Evolutionary conservation across 2,329 filamentous ascomycete genomes (phyloP).

Genomic region (Nothophoma quercina): DNA sequence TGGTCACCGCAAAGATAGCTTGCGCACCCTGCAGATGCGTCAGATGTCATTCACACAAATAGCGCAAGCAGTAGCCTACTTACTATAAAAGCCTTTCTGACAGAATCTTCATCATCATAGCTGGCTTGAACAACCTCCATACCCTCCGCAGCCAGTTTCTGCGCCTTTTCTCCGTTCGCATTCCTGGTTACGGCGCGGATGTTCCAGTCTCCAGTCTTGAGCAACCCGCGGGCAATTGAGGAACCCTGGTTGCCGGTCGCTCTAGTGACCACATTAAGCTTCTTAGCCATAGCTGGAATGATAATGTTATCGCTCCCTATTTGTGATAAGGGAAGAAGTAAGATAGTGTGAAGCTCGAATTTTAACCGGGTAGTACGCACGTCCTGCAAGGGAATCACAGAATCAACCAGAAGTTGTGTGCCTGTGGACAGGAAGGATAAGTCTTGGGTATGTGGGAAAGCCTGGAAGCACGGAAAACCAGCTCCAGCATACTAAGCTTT

Average conservation of each 20-base stretch:
- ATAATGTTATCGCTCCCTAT: not conserved
- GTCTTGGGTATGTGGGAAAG: no score
- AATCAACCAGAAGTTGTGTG: no score
- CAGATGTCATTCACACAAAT: not conserved
- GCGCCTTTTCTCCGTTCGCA: slow-evolving; percentile 14
- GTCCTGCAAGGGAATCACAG: no score
- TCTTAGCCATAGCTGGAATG: slow-evolving; percentile 17
- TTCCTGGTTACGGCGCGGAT: slow-evolving; percentile 58
- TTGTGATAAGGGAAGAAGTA: no score
- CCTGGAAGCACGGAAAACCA: no score
- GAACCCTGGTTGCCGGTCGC: slow-evolving; percentile 25
- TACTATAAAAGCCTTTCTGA: slow-evolving; percentile 16
- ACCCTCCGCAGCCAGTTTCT: slow-evolving; percentile 32
- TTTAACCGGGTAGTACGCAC: no score
- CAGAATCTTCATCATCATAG: slow-evolving; percentile 19
- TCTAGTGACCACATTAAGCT: slow-evolving; percentile 24
- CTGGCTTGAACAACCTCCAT: slow-evolving; percentile 43
- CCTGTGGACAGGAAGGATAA: no score
- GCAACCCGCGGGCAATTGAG: slow-evolving; percentile 34
- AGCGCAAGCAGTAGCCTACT: not conserved
- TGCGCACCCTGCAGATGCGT: slow-evolving; percentile 16
- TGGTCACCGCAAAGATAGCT: slow-evolving; percentile 48
- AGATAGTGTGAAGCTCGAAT: no score
- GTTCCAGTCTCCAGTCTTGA: slow-evolving; percentile 58
- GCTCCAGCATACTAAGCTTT: no score